Evolutionary conservation across 1,139 yeast species (phyloP), one percentile per base, ranked within the genome.

Genomic region (Chernovozyma sophiae-reginae): DNA sequence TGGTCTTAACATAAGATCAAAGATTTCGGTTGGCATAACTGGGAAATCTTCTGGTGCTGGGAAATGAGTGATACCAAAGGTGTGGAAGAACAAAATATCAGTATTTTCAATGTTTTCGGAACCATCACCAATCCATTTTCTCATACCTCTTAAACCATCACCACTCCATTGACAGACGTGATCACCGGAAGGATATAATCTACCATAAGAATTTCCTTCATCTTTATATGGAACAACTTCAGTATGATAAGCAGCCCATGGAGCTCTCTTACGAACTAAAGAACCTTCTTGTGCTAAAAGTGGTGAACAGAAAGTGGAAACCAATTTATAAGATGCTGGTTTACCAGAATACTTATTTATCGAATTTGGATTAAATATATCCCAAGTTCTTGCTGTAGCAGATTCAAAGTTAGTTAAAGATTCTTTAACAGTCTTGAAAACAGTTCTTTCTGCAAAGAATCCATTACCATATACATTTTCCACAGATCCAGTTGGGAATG

Each of bases 11-110:
- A 81, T 69, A 48, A 85, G 68, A 43, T 81, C 78, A 52, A 82
- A 79, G 51, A 86, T 82, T 63, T 84, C 95, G 29, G 89, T 82
- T 35, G 94, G 94, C 94, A 84, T 84, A 48, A 85, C 77, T 43
- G 94, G 92, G 81, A 83, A 85, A 62, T 84, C 95, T 66, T 84
- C 94, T 43, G 94, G 92, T 11, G 90, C 80, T 43, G 95, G 95
- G 76, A 83, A 81, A 56, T 84, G 95, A 31, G 92, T 81, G 47
- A 84, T 76, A 53, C 94, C 94, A 55, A 84, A 84, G 26, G 90
- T 83, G 60, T 83, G 92, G 79, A 80, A 85, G 51, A 80, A 63
- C 35, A 83, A 71, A 45, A 83, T 72, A 56, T 83, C 90, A 30
- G 84, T 78, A 62, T 83, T 74, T 50, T 80, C 85, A 52, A 83